A percentile compares a stretch with the other conserved stretches of the same genome.
phyloP scores from a whole-genome alignment of 2,329 filamentous ascomycete genomes.

The Paracoccidioides lutzii region DNA sequence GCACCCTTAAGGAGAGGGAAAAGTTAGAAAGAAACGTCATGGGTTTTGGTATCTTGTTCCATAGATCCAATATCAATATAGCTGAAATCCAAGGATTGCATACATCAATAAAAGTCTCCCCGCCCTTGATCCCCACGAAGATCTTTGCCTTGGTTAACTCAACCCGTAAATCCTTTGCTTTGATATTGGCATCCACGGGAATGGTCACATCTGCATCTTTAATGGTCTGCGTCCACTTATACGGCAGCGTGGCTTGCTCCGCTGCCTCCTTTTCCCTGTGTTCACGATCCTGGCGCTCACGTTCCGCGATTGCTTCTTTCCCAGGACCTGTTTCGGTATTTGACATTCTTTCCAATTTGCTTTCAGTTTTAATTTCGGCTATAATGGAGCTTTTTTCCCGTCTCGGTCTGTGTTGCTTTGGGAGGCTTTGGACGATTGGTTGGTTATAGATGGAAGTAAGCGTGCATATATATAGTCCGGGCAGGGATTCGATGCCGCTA shows the following conservation, averaged over 20 bases:
- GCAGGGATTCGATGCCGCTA: neutral
- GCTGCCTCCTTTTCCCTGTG: slow-evolving; percentile 59
- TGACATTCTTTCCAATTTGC: slow-evolving; percentile 16
- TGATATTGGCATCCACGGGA: slow-evolving; percentile 66
- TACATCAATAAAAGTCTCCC: slow-evolving; percentile 73
- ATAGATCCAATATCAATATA: neutral
- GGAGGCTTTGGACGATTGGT: too few species aligned
- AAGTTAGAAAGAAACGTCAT: neutral
- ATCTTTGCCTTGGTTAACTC: slow-evolving; percentile 68
- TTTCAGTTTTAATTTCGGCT: neutral
- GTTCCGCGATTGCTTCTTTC: slow-evolving; percentile 27
- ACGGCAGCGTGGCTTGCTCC: slow-evolving; percentile 83
- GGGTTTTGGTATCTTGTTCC: neutral
- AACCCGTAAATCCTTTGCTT: slow-evolving; percentile 71
- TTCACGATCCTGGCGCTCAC: slow-evolving; percentile 43
- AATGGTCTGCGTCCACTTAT: slow-evolving; percentile 96
- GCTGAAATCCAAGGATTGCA: slow-evolving; percentile 11
- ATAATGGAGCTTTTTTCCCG: neutral
- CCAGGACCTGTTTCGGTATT: slow-evolving; percentile 21
- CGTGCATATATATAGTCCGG: neutral
- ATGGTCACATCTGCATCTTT: slow-evolving; percentile 71
- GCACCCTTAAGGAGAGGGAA: slow-evolving; percentile 49
- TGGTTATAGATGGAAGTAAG: too few species aligned
- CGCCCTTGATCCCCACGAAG: slow-evolving; percentile 73
- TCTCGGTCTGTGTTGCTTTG: neutral